Evolutionary conservation across 2,329 filamentous ascomycete species (phyloP).

Genomic region (Hypocrella siamensis): DNA sequence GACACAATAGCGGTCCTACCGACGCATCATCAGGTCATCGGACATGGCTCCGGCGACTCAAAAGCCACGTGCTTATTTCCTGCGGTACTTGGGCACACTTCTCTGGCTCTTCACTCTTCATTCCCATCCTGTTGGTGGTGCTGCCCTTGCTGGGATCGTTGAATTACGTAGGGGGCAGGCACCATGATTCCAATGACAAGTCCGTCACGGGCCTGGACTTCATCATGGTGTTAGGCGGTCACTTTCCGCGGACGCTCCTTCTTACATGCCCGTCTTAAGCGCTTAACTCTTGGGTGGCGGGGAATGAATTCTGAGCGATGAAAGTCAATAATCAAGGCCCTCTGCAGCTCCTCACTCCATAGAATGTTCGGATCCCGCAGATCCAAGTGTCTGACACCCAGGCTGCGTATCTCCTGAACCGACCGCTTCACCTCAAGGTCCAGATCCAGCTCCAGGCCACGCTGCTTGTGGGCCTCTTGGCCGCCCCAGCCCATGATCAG

Average conservation of each 20-base stretch:
- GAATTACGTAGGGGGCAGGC: too few relatives aligned
- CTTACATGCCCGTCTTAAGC: not conserved
- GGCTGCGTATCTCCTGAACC: not conserved
- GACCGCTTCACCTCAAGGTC: not conserved
- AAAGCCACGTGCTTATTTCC: too few relatives aligned
- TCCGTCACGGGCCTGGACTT: too few relatives aligned
- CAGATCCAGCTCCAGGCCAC: not conserved
- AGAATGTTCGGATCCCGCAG: not conserved
- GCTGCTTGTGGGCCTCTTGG: not conserved
- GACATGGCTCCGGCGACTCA: too few relatives aligned
- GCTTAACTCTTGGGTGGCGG: not conserved
- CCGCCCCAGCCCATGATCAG: constrained; percentile 2
- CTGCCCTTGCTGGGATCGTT: too few relatives aligned
- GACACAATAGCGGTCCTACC: too few relatives aligned
- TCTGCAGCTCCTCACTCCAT: not conserved
- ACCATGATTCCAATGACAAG: too few relatives aligned
- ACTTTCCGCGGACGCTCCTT: not conserved
- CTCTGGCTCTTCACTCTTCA: too few relatives aligned
- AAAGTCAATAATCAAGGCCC: constrained; percentile 1
- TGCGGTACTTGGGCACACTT: too few relatives aligned
- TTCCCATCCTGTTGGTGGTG: too few relatives aligned
- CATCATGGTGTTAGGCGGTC: not conserved
- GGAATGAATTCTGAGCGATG: not conserved
- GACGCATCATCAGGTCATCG: too few relatives aligned
- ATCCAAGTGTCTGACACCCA: constrained; percentile 1